Evolutionary conservation across 768 basidiomycete species (phyloP), one percentile per base, ranked within the genome.

Genomic region (Mycena epipterygia): DNA sequence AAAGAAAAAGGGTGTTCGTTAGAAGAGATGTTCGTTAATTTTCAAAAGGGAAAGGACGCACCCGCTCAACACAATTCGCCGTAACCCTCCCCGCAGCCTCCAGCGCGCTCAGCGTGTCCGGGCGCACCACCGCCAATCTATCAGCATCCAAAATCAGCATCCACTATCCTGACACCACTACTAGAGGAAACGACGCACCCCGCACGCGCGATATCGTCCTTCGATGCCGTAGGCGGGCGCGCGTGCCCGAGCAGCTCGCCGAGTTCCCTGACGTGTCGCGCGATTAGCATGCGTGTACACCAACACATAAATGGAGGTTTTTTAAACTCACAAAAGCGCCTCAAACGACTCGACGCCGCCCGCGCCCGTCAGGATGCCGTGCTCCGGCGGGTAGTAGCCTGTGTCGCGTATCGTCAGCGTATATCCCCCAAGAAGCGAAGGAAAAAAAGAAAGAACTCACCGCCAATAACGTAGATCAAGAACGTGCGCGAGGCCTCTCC

Each of bases 351-450:
- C 93, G 48, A 94, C 82, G 25, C 88, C 89, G 73, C 90, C 89
- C 2, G 88, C 89, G 27, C 93, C 93, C n/a, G 91, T 92, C 48
- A 97, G 90, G 71, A 98, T 92, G 58, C 90, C 93, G 78, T 97
- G 96, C 74, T 94, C 91, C 17, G 93, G 92, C 1, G 95, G 95
- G 78, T 97, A 98, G 76, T 96, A 95, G n/a, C 96, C 96, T 93
- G 70, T 23, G 42, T 49, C 66, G 39, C 8, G 29, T 19, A 19
- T 39, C 51, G 32, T 35, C 51, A 70, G 59, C 33, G 25, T 58
- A 21, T 30, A 23, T 4, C 9, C 16, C 41, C 16, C 25, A 16
- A 23, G 35, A 17, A 63, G 23, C 69, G 21, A 69, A 61, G 46
- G 11, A 67, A 44, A 57, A 65, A 53, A 23, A 46, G 13, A 52